Percentiles rank a stretch among this genome's conserved stretches.
Evolutionary conservation across 1,139 yeast genomes (phyloP).

Genomic region (Wickerhamomyces sp.): DNA sequence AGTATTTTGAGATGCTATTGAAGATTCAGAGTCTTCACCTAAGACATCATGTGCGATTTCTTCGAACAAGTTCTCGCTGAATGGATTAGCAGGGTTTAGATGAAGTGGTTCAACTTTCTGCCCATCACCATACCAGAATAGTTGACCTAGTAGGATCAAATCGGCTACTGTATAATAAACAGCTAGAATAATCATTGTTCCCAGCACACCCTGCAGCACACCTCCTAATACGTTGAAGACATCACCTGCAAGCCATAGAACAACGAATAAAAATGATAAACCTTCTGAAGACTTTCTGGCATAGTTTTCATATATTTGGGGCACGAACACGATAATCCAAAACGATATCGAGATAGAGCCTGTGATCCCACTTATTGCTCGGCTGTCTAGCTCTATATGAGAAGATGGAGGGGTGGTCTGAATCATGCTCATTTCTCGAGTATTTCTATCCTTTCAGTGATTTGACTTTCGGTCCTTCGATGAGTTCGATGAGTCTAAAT

Average conservation of each 20-base stretch:
- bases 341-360: slow-evolving; percentile 92
- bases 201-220: slow-evolving; percentile 78
- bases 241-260: slow-evolving; percentile 87
- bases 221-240: slow-evolving; percentile 90
- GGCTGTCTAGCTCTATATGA: slow-evolving; percentile 20
- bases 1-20: slow-evolving; percentile 8
- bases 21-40: slow-evolving; percentile 18
- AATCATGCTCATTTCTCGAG: too few relatives aligned
- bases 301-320: slow-evolving; percentile 91
- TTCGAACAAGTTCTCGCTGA: slow-evolving; percentile 62
- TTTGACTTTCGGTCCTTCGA: too few relatives aligned
- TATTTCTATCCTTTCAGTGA: slow-evolving; percentile 2
- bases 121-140: slow-evolving; percentile 62
- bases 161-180: slow-evolving; percentile 91
- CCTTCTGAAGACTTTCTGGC: slow-evolving; percentile 84
- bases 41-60: slow-evolving; percentile 37
- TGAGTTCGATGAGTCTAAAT: too few relatives aligned
- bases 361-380: slow-evolving; percentile 68
- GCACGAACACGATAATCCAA: slow-evolving; percentile 97
- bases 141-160: slow-evolving; percentile 73
- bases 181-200: slow-evolving; percentile 90
- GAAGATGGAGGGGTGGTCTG: slow-evolving; percentile 6
- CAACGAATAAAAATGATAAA: slow-evolving; percentile 72
- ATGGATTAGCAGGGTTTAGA: slow-evolving; percentile 85
- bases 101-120: slow-evolving; percentile 68